A percentile compares a stretch with the other conserved stretches of the same genome.
phyloP scores from a whole-genome alignment of 106 monocot species.

The Dioscorea dumetorum region DNA sequence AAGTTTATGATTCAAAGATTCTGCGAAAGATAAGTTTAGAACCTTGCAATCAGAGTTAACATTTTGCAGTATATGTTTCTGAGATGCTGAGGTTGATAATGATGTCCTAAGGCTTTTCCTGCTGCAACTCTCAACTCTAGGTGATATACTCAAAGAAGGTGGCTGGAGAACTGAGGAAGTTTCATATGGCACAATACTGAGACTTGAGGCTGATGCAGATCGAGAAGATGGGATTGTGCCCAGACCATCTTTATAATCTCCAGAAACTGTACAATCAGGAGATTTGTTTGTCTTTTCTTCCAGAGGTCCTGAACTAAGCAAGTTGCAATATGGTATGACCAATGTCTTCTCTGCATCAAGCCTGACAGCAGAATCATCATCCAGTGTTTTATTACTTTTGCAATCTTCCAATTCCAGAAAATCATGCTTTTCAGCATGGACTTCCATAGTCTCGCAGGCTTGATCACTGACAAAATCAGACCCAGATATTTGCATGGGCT shows the following conservation, averaged over 20 bases:
- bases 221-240: background rate
- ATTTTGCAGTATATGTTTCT: constrained; percentile 19
- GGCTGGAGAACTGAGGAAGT: constrained; percentile 13
- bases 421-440: background rate
- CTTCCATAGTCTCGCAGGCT: too few species aligned
- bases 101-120: constrained; percentile 55
- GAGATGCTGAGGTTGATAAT: constrained; percentile 43
- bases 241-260: background rate
- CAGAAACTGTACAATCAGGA: background rate
- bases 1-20: constrained; percentile 12
- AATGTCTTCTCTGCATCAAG: constrained; percentile 1
- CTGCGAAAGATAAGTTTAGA: constrained; percentile 18
- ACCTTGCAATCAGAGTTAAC: constrained; percentile 10
- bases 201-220: constrained; percentile 9
- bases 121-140: constrained; percentile 30
- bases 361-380: background rate
- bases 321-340: background rate
- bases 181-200: constrained; percentile 40
- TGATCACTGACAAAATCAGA: too few species aligned
- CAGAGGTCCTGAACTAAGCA: background rate
- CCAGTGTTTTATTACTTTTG: background rate
- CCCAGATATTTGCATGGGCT: background rate
- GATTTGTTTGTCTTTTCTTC: constrained; percentile 3
- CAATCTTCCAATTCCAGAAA: background rate
- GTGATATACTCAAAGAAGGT: constrained; percentile 31